Base-by-base conservation (phyloP, 1,284 basidiomycete genomes). In the Uromyces viciae-fabae region DNA sequence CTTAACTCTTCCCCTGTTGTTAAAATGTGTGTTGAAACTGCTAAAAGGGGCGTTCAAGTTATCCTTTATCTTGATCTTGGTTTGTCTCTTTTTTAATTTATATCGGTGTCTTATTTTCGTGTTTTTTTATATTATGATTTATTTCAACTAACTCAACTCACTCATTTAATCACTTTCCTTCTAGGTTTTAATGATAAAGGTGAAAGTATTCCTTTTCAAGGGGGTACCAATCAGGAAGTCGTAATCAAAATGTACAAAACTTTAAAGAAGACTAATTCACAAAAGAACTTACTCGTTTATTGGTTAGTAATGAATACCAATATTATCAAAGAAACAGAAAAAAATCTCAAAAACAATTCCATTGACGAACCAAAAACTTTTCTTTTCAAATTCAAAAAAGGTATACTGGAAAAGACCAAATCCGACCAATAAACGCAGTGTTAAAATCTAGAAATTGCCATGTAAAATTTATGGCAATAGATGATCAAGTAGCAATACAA, bases 211-310 rank as follows among this genome's bases (percentile, higher is more conserved):
- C 92, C 92, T 0, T 90, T 90, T 85, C 92, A 93, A 85, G 92
- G 92, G 22, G 92, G 92, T 0, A 93, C 91, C 25, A 93, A 93
- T 85, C 91, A 92, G 84, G 89, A 91, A 85, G 91, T 93, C 19
- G 90, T 90, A 33, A 88, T 90, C 81, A 87, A 88, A 43, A 89
- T 93, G 87, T 93, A 90, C 86, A 88, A 88, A 64, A 87, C 87
- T 73, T 87, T 92, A 22, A 83, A 83, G 31, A 86, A 87, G 31
- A 87, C 88, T 38, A 87, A 88, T 75, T 89, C 89, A 82, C 89
- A 90, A 82, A 85, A 88, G 82, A 87, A 87, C 62, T 87, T 93
- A 60, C 89, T 90, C 83, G 90, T 92, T 31, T 91, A 90, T 85
- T 93, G 91, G 90, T 91, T 15, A 84, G 76, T 82, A 80, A 11